These are phyloP conservation scores for Hawksworthiomyces lignivorus DNA, from an alignment of 2,329 filamentous ascomycete genomes.

Conservation along the genomic window DNA sequence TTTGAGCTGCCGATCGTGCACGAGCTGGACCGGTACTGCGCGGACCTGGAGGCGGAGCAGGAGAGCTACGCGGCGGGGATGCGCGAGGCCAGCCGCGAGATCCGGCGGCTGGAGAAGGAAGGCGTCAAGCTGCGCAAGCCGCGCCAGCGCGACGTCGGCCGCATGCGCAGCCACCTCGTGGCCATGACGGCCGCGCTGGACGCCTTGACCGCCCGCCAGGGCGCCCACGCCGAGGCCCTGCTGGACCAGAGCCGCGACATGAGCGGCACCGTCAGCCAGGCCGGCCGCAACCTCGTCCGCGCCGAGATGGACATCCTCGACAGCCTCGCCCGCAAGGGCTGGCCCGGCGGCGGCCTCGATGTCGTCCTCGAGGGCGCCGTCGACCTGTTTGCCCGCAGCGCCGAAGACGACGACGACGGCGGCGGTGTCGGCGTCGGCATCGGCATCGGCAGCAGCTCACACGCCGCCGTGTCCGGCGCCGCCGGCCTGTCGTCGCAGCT, in stretches of 20 bases:
- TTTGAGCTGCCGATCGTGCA: constrained; percentile 64
- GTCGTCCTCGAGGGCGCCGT: constrained; percentile 57
- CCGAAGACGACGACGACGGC: constrained; percentile 11
- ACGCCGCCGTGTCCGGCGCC: constrained; percentile 22
- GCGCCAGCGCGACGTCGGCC: constrained; percentile 51
- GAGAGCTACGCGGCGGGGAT: constrained; percentile 50
- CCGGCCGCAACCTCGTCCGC: constrained; percentile 56
- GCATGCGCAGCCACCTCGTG: constrained; percentile 56
- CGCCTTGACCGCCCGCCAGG: constrained; percentile 53
- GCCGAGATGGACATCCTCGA: constrained; percentile 66
- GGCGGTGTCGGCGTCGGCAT: constrained; percentile 5
- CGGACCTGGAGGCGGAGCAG: constrained; percentile 57
- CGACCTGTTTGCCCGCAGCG: constrained; percentile 37
- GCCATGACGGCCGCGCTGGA: constrained; percentile 55
- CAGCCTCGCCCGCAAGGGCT: constrained; percentile 57
- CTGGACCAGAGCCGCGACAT: constrained; percentile 59
- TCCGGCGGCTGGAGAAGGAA: constrained; percentile 57
- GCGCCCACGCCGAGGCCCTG: constrained; percentile 50
- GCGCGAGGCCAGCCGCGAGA: constrained; percentile 49
- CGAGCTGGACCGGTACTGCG: constrained; percentile 59
- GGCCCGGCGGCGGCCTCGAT: constrained; percentile 59
- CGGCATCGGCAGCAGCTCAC: constrained; percentile 11
- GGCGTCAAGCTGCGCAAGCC: constrained; percentile 52
- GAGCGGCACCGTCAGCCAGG: constrained; percentile 54
- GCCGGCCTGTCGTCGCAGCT: constrained; percentile 15